Evolutionary conservation across 768 basidiomycete genomes (phyloP), one percentile per base, ranked within the genome.

Genomic region (Tulasnella sp.): DNA sequence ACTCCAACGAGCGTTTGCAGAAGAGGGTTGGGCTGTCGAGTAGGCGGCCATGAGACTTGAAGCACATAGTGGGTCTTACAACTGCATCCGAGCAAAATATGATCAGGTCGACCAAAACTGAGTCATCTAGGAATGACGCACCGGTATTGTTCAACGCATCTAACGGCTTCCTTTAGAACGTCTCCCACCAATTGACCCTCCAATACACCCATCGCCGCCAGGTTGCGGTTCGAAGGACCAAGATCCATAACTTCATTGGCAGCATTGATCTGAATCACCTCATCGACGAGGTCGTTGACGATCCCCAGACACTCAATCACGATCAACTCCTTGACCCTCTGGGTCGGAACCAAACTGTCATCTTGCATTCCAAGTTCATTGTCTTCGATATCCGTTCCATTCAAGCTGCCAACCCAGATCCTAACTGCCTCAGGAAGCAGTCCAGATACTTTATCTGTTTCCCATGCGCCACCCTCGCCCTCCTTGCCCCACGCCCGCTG

Each of bases 131-230:
- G 27, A 60, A 60, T 32, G 34, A 60, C 59, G 21, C 29, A 60
- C 59, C 51, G 59, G 38, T 51, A 60, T 34, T 60, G 41, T 24
- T 34, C 51, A 30, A 60, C 50, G 34, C 61, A 60, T 29, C 34
- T 42, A n/a, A 60, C 50, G 9, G 47, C 60, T 41, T 51, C 60
- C 13, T 15, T 11, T n/a, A 62, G 42, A 10, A 62, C 50, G 13
- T 62, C 60, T 50, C 61, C 61, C 13, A 62, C 60, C 15, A 62
- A 21, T 8, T 43, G 61, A 24, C 49, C 61, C 44, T 62, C 61
- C 17, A 49, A 26, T 4, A 59, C 47, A 13, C 56, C 56, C 4
- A 59, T 27, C 19, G 11, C 29, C 15, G 49, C 44, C 10, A 59
- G 23, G 4, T 10, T 11, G 11, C 48, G 11, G 11, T 10, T 10